Base-by-base conservation (phyloP, 768 basidiomycete species). In the Arthromyces matolae region DNA sequence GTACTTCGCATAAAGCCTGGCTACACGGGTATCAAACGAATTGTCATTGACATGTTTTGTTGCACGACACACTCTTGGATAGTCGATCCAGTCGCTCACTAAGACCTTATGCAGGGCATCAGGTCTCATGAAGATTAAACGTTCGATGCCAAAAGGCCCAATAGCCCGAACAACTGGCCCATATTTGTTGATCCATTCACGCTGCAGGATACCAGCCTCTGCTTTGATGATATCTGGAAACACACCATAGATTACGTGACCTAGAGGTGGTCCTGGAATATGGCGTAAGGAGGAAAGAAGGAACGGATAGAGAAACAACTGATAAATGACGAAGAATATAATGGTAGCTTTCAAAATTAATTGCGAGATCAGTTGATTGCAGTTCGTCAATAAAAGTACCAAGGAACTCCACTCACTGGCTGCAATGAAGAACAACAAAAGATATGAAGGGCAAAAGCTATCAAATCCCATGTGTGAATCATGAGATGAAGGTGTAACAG, bases 91-190 rank as follows among this genome's bases (percentile, higher is more conserved):
- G 33, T 71, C 71, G n/a, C 56, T 65, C 8, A 70, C 69, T 12
- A 76, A 40, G 7, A 77, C 71, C 48, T 73, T 67, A 8, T 72
- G 67, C n/a, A 75, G 55, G 1, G 75, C 71, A 27, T 73, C 73
- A 4, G 76, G 71, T 24, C 60, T 64, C 59, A 70, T 63, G 57
- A 75, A 71, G 6, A 76, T 67, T 23, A 79, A 50, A 10, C 74
- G 62, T 51, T 78, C 75, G 13, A 72, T 60, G 1, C 76, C 76
- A 7, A 79, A 14, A 1, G 72, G 69, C 2, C 77, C 76, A 18
- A 77, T 68, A 24, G 64, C 60, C 29, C 75, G 71, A 9, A 78
- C 70, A 18, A 71, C 61, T 1, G 71, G 64, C 0, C 76, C 76
- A 40, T 75, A 63, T 22, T 69, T 45, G 52, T 78, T 75, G 36